Evolutionary conservation across 345 rosid species (phyloP), one percentile per base, ranked within the genome.

Genomic region (Carallia pectinifolia): DNA sequence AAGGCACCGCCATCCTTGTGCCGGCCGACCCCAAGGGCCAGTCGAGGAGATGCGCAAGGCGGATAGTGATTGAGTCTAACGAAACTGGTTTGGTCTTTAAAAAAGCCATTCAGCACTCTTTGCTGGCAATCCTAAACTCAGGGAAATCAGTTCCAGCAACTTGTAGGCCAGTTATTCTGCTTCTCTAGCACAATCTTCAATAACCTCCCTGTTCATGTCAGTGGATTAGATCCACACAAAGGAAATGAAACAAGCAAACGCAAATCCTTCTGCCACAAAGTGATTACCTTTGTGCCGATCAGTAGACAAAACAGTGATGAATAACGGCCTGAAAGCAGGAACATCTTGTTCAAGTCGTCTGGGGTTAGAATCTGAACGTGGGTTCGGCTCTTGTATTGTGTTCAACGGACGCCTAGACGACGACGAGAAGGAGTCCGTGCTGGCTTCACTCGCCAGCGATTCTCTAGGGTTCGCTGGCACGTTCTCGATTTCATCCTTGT

Each of bases 1-100:
- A 1, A 33, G 87, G 1, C 58, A 53, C 70, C 74, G 38, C 86
- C 85, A 61, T 85, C 71, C 72, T 81, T 86, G 53, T 95, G 98
- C 97, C 3, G 97, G 99, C 0, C 97, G 16, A 91, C 90, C 1
- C 98, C 98, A 6, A 90, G 89, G 52, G 96, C 94, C 58, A 93
- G 82, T 33, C 83, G 79, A 6, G 97, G 97, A 54, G 65, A 66
- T 5, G 94, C 94, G 70, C 98, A 93, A 4, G 98, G 83, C 54
- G 97, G 96, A 69, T 89, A 90, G 82, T 83, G 84, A 61, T 90
- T 89, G 48, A 89, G 77, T 76, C 98, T 74, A 29, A 71, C 34
- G 48, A 79, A 72, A 64, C 81, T 80, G 71, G 81, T 86, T 71
- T 86, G 89, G 18, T 81, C 79, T 69, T 82, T 75, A 34, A 87